A percentile compares a stretch with the other conserved stretches of the same genome.
phyloP scores from a whole-genome alignment of 495 filamentous ascomycete species.

The Penicillium cataractarum region DNA sequence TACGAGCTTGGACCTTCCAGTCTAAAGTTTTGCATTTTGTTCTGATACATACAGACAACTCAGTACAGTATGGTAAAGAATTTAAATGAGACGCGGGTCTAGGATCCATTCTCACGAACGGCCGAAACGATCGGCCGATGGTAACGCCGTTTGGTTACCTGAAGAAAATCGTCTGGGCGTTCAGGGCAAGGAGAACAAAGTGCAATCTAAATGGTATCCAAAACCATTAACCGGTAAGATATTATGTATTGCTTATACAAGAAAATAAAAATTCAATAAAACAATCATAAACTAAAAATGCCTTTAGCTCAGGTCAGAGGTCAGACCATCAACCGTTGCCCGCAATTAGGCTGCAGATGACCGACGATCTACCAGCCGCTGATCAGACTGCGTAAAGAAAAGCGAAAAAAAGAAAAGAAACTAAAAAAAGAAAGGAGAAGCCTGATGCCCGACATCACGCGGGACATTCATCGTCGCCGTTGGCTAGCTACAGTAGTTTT shows the following conservation, averaged over 20 bases:
- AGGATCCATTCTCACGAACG: conserved; percentile 2
- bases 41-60: neutral
- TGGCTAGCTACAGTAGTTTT: neutral
- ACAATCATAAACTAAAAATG: neutral
- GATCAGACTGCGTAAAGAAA: conserved; percentile 14
- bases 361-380: conserved; percentile 20
- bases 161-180: conserved; percentile 13
- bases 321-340: conserved; percentile 10
- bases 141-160: conserved; percentile 5
- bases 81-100: neutral
- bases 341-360: conserved; percentile 25
- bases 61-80: neutral
- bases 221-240: neutral
- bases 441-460: conserved; percentile 21
- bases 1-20: conserved; percentile 1
- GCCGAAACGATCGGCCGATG: conserved; percentile 9
- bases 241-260: neutral
- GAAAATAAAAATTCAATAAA: neutral
- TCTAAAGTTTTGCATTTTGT: neutral
- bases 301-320: neutral
- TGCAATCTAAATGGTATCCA: neutral
- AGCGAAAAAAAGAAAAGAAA: neutral
- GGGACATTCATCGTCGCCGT: conserved; percentile 1
- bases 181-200: neutral
- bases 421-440: neutral